Percentiles rank a stretch among this genome's conserved stretches.
Evolutionary conservation across 257 asterid genomes (phyloP).

Genomic region (Ballota nigra): DNA sequence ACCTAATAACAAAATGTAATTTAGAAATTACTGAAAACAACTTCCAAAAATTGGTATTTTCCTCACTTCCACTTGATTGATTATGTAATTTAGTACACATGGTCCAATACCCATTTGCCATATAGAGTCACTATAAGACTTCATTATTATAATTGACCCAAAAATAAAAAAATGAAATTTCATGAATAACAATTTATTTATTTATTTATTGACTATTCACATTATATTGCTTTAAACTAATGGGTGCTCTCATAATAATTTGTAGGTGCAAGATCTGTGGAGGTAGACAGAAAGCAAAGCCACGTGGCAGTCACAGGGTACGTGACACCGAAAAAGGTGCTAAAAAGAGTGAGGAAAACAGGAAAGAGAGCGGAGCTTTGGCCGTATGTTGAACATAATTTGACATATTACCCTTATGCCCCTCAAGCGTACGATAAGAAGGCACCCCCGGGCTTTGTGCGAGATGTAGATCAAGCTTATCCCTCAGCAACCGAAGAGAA

Average conservation of each 20-base stretch:
- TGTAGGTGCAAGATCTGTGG: constrained; percentile 61
- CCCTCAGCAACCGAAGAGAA: constrained; percentile 40
- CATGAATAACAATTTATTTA: not conserved
- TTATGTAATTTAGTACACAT: too few species aligned
- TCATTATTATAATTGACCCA: too few species aligned
- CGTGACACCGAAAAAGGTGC: constrained; percentile 58
- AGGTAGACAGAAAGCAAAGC: constrained; percentile 56
- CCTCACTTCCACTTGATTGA: too few species aligned
- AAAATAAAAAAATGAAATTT: too few species aligned
- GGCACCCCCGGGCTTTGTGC: constrained; percentile 72
- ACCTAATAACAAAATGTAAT: too few species aligned
- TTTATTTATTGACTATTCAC: too few species aligned
- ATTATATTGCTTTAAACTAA: too few species aligned
- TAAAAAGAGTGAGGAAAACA: constrained; percentile 41
- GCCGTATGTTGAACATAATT: constrained; percentile 62
- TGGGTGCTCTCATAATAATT: too few species aligned
- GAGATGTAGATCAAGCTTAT: constrained; percentile 60
- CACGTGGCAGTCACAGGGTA: constrained; percentile 57
- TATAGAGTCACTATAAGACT: too few species aligned
- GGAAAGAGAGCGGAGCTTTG: constrained; percentile 78
- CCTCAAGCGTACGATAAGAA: constrained; percentile 70
- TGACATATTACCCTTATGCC: constrained; percentile 69
- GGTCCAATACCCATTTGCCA: too few species aligned
- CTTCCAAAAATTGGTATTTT: too few species aligned
- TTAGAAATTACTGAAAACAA: too few species aligned